Evolutionary conservation across 2,329 filamentous ascomycete genomes (phyloP), one percentile per base, ranked within the genome.

Genomic region (Fusarium phyllophilum): DNA sequence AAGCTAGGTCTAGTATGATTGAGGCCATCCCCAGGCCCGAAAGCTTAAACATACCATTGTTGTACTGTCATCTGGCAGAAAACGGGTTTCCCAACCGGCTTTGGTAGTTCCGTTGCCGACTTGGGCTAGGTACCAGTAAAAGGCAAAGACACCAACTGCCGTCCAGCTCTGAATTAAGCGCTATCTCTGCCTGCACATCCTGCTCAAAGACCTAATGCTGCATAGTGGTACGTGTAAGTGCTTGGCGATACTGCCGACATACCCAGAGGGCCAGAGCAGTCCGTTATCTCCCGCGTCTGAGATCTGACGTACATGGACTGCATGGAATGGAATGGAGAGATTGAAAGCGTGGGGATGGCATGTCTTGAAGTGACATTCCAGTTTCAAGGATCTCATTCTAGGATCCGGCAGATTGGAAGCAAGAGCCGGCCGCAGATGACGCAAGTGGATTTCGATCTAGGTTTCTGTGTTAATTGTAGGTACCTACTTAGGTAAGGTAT

Each of bases 281-380:
- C 55, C 61, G 48, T 70, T 45, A 70, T 70, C 46, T 66, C 39
- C 61, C 66, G 68, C 33, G 42, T 36, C 42, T 38, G 24, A 48
- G 52, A 65, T 65, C 31, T 54, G 41, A 54, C 52, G 45, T 52
- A n/a, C 52, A 61, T 54, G 55, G 24, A 29, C 51, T 41, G 48
- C 24, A 38, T 51, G 38, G 42, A 41, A 49, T 60, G 33, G 18
- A 36, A 45, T 41, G 45, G 44, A n/a, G 22, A 66, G 29, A 59
- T 46, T 44, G 63, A 39, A 51, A 70, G 66, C 68, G 67, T 71
- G 67, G 68, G 68, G 61, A 61, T 70, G 60, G 48, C 39, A 69
- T 54, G 59, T 66, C 41, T 70, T 22, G 36, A 39, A 36, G 59
- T 70, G 59, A 59, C 59, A 61, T 70, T 60, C n/a, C 24, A 49